Evolutionary conservation across 1,139 yeast genomes (phyloP).

Genomic region (Kurtzmaniella quercitrusa): DNA sequence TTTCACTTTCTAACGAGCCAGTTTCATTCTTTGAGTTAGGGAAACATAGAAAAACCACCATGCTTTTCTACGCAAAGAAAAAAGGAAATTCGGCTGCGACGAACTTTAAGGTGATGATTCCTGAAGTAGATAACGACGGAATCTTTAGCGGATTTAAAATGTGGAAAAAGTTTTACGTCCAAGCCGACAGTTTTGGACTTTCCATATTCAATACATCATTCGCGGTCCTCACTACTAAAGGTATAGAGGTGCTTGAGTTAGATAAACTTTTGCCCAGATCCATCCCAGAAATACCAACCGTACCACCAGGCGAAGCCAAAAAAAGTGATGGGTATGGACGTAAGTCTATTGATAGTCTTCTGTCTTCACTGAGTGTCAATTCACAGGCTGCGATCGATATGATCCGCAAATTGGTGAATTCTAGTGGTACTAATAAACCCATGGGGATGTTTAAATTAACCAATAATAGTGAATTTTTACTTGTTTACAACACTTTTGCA

Average conservation of each 20-base stretch:
- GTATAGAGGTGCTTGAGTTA: constrained; percentile 64
- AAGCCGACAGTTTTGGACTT: constrained; percentile 53
- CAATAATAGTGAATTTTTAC: constrained; percentile 50
- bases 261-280: constrained; percentile 56
- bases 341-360: constrained; percentile 11
- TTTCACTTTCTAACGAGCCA: constrained; percentile 35
- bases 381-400: constrained; percentile 22
- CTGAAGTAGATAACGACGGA: constrained; percentile 47
- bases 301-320: constrained; percentile 15
- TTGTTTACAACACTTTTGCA: constrained; percentile 73
- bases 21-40: constrained; percentile 58
- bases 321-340: constrained; percentile 32
- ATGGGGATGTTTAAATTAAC: constrained; percentile 60
- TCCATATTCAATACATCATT: constrained; percentile 59
- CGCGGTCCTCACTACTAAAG: constrained; percentile 65
- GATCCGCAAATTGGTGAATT: constrained; percentile 29
- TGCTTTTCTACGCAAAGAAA: constrained; percentile 54
- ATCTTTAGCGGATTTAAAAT: constrained; percentile 50
- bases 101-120: constrained; percentile 49
- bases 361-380: constrained; percentile 2
- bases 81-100: constrained; percentile 43
- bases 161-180: constrained; percentile 45
- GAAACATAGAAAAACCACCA: constrained; percentile 52
- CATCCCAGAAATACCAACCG: constrained; percentile 43
- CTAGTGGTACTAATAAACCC: constrained; percentile 42